phyloP scores from a whole-genome alignment of 768 basidiomycete species.

The Macrolepiota dolichaula region DNA sequence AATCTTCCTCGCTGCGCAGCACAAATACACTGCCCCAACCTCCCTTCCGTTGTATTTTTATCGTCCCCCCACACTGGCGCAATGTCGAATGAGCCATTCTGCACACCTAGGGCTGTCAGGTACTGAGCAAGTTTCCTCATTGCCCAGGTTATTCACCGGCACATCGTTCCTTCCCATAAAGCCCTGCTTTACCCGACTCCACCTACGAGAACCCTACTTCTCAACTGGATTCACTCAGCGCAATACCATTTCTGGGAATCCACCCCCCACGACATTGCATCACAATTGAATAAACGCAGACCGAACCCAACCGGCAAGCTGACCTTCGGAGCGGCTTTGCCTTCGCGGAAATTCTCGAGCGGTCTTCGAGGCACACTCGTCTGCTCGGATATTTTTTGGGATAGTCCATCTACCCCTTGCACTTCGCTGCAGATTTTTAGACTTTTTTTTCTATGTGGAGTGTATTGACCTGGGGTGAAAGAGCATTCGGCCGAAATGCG shows the following conservation, averaged over 20 bases:
- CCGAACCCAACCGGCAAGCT: neutral
- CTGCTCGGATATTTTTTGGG: slow-evolving; percentile 3
- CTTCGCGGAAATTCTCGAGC: neutral
- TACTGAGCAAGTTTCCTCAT: neutral
- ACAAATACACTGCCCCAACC: neutral
- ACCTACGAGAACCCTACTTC: neutral
- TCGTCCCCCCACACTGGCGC: neutral
- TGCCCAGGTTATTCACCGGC: too few species aligned
- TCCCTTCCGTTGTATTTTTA: slow-evolving; percentile 2
- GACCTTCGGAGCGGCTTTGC: neutral
- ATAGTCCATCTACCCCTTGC: neutral
- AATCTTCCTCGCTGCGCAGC: slow-evolving; percentile 2
- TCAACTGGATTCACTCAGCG: neutral
- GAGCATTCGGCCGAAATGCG: slow-evolving; percentile 6
- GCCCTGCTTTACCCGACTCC: slow-evolving; percentile 1
- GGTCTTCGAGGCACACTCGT: neutral
- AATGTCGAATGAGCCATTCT: neutral
- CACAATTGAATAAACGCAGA: neutral
- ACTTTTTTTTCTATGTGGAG: neutral
- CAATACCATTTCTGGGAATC: neutral
- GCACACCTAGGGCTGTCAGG: neutral
- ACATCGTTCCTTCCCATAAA: neutral
- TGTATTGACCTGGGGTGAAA: neutral
- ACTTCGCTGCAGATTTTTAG: neutral
- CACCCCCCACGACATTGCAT: slow-evolving; percentile 1